Evolutionary conservation across 2,329 filamentous ascomycete genomes (phyloP).

Genomic region (Elsinoe perseae): DNA sequence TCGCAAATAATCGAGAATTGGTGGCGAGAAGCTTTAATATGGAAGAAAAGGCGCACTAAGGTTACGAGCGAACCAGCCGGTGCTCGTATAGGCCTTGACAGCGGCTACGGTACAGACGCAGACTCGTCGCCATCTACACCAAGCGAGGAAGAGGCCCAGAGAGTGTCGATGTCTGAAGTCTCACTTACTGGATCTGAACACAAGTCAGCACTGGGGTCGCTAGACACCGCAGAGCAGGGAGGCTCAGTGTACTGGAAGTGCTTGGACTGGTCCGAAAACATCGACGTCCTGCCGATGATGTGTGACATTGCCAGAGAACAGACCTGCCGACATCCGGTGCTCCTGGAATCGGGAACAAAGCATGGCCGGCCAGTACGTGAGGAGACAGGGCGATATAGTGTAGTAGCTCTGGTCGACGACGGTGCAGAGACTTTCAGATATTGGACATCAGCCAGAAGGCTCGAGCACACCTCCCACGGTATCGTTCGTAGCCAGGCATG

Average conservation of each 20-base stretch:
- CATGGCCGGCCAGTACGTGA: constrained; percentile 34
- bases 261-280: background rate
- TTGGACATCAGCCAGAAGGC: constrained; percentile 9
- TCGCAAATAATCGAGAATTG: constrained; percentile 62
- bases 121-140: background rate
- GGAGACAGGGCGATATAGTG: constrained; percentile 59
- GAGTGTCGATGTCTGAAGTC: too few species aligned
- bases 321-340: constrained; percentile 28
- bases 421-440: constrained; percentile 36
- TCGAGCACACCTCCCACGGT: background rate
- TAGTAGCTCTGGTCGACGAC: constrained; percentile 60
- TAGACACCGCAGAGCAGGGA: background rate
- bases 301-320: background rate
- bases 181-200: too few species aligned
- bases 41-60: constrained; percentile 32
- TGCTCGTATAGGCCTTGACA: background rate
- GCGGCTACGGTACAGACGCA: constrained; percentile 9
- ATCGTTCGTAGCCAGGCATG: background rate
- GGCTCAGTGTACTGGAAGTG: constrained; percentile 6
- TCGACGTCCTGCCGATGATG: background rate
- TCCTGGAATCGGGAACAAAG: constrained; percentile 43
- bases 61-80: too few species aligned
- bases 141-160: background rate
- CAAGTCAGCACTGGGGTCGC: too few species aligned
- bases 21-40: constrained; percentile 58